Conservation (phyloP, 2,329 filamentous ascomycete genomes). For the Aspergillus sp. region DNA sequence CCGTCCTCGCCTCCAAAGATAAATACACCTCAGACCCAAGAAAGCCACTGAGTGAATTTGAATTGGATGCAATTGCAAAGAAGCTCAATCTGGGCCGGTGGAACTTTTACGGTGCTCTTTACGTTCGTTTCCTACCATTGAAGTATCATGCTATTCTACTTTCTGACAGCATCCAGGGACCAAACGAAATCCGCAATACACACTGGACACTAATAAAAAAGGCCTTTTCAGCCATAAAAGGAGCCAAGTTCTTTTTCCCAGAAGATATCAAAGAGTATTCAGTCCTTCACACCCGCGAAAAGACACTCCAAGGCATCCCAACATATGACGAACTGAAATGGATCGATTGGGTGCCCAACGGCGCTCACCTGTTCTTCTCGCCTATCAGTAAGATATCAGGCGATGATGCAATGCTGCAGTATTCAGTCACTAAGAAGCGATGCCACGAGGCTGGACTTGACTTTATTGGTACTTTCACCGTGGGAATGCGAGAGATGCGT, state of each 20-base stretch:
- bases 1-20: conserved; percentile 37
- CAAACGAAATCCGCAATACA: conserved; percentile 24
- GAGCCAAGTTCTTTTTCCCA: conserved; percentile 41
- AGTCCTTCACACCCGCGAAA: conserved; percentile 23
- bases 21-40: conserved; percentile 21
- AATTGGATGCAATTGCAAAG: conserved; percentile 37
- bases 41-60: conserved; percentile 31
- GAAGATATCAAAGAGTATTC: conserved; percentile 32
- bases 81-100: conserved; percentile 43
- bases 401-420: conserved; percentile 43
- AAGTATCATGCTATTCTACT: too few relatives aligned
- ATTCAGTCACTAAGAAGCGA: conserved; percentile 37
- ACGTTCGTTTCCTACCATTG: too few relatives aligned
- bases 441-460: conserved; percentile 45
- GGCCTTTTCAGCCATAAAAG: conserved; percentile 39
- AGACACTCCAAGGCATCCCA: conserved; percentile 20
- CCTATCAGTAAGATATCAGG: conserved; percentile 49
- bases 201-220: conserved; percentile 38
- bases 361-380: conserved; percentile 49
- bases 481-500: conserved; percentile 51
- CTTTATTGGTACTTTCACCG: conserved; percentile 48
- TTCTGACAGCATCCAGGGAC: conserved; percentile 24
- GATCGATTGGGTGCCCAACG: conserved; percentile 52
- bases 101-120: conserved; percentile 48
- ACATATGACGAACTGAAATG: conserved; percentile 34